Base-by-base conservation (phyloP, 345 rosid species). In the Ricinus communis region DNA sequence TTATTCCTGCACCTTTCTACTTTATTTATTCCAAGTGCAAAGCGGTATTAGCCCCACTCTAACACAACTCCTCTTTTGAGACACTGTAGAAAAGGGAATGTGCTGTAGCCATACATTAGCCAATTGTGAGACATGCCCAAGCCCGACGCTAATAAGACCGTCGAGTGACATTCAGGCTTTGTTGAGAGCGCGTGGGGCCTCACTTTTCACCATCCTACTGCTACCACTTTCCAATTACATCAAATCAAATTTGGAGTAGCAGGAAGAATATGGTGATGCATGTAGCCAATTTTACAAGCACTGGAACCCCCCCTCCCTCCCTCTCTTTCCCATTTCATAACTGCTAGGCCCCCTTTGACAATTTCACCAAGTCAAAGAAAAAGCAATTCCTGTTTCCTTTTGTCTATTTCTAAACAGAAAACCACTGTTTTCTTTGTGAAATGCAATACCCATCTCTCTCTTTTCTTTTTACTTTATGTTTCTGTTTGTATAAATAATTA, bases 341-440 rank as follows among this genome's bases (percentile, higher is more conserved):
- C 38, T 71, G 9, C 65, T 71, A 43, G 83, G 80, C 82, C 82
- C 87, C 71, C 41, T 89, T 89, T 88, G 93, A 87, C 95, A 80
- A 79, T 65, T 63, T 54, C 5, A 0, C 70, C 75, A 84, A 86
- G 93, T 91, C 97, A 91, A 87, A 75, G 82, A 55, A 74, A 86
- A 83, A 84, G 81, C 65, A 43, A 54, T 72, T 21, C 5, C 19
- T 40, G 53, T 47, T 69, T n/a, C 28, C 16, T 57, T 70, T 5
- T 30, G 51, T 40, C 16, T 28, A 15, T 71, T 12, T 24, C 24
- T 28, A 1, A 15, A 62, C 46, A 10, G 18, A 41, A 41, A 41
- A 22, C n/a, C 27, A 25, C 11, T 19, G 12, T 45, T 16, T 28
- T 61, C 22, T 13, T 22, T 10, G 15, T 13, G 1, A 58, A 30